These are phyloP conservation scores for Cryphonectria parasitica DNA, from an alignment of 2,329 filamentous ascomycete species.

Conservation along the genomic window DNA sequence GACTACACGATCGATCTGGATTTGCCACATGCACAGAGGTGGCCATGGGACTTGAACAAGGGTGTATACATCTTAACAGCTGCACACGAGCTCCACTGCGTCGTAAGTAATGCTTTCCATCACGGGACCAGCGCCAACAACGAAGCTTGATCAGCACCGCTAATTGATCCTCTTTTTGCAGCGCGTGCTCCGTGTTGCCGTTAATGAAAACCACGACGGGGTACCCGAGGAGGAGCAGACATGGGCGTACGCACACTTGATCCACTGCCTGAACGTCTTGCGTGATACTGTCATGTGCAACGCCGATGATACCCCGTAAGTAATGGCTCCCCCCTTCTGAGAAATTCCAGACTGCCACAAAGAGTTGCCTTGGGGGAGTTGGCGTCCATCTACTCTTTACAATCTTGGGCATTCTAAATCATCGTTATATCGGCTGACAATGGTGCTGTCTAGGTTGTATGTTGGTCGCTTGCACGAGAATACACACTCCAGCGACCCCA, in stretches of 20 bases:
- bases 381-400: background rate
- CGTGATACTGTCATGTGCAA: constrained; percentile 29
- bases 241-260: constrained; percentile 29
- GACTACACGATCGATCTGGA: constrained; percentile 22
- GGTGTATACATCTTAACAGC: constrained; percentile 30
- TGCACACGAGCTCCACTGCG: constrained; percentile 31
- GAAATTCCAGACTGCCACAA: too few relatives aligned
- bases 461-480: constrained; percentile 29
- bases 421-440: background rate
- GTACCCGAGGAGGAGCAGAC: constrained; percentile 26
- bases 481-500: constrained; percentile 24
- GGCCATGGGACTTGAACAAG: constrained; percentile 30
- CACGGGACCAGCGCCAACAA: background rate
- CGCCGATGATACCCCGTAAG: constrained; percentile 28
- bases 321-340: background rate
- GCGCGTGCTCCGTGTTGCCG: constrained; percentile 22
- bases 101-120: constrained; percentile 23
- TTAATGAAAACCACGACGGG: constrained; percentile 29
- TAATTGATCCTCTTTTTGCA: constrained; percentile 6
- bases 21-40: constrained; percentile 30
- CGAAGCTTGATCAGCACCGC: background rate
- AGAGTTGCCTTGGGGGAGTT: background rate
- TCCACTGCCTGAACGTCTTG: constrained; percentile 31
- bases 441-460: constrained; percentile 12
- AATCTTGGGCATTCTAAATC: background rate